Evolutionary conservation across 164 flowering plant species (phyloP).

Genomic region (Liquidambar formosana): DNA sequence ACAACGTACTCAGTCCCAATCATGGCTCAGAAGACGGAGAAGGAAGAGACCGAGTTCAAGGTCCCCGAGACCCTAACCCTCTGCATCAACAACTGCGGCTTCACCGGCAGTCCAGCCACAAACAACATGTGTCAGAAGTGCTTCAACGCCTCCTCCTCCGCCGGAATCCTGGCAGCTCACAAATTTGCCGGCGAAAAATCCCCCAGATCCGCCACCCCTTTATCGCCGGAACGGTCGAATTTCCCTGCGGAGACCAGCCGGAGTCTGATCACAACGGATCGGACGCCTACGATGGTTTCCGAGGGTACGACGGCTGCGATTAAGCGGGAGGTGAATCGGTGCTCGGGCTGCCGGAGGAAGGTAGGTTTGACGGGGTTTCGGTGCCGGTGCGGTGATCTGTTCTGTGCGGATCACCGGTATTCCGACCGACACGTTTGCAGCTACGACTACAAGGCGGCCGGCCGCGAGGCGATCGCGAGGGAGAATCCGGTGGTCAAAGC

Average conservation of each 20-base stretch:
- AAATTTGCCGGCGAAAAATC: conserved; percentile 27
- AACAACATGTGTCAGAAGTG: conserved; percentile 61
- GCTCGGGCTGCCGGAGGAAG: conserved; percentile 57
- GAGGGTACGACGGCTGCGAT: neutral
- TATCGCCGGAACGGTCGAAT: conserved; percentile 16
- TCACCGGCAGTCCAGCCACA: conserved; percentile 48
- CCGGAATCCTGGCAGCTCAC: neutral
- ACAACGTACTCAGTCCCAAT: neutral
- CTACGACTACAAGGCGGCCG: conserved; percentile 64
- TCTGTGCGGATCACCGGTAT: conserved; percentile 64
- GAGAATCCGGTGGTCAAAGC: conserved; percentile 73
- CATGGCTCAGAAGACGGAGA: conserved; percentile 70
- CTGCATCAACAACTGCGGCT: conserved; percentile 48
- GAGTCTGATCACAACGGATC: conserved; percentile 5
- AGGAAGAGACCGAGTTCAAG: conserved; percentile 72
- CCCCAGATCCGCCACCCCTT: conserved; percentile 32
- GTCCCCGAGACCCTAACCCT: conserved; percentile 45
- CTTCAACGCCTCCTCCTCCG: conserved; percentile 36
- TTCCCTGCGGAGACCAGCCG: conserved; percentile 4
- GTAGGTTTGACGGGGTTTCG: conserved; percentile 76
- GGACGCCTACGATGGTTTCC: conserved; percentile 4
- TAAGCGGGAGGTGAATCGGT: conserved; percentile 43
- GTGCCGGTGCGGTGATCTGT: conserved; percentile 69
- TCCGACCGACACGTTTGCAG: conserved; percentile 63
- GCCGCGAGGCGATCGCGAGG: conserved; percentile 63